These are phyloP conservation scores for Globisporangium nagaii DNA, from an alignment of 352 stramenopile species.

Conservation along the genomic window DNA sequence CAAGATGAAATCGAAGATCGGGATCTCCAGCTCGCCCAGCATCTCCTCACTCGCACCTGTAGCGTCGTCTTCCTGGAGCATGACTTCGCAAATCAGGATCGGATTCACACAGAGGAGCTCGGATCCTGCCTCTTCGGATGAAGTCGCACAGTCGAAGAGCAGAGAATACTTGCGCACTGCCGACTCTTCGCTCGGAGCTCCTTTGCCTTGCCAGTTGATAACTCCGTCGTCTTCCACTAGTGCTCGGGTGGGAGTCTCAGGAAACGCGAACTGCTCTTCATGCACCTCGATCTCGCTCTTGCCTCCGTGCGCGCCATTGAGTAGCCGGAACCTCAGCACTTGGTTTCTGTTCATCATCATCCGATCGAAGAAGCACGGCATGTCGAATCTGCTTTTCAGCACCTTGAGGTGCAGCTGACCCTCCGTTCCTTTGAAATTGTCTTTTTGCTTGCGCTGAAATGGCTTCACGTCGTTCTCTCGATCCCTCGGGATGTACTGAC, in stretches of 20 bases:
- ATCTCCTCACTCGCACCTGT: not conserved
- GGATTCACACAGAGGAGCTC: conserved; percentile 15
- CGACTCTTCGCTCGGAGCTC: not conserved
- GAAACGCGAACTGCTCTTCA: not conserved
- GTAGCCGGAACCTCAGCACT: conserved; percentile 10
- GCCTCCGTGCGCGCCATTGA: conserved; percentile 1
- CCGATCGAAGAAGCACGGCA: conserved; percentile 10
- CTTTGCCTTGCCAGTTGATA: conserved; percentile 4
- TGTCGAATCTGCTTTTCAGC: conserved; percentile 15
- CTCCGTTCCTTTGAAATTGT: not conserved
- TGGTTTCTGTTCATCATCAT: conserved; percentile 14
- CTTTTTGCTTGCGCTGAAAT: conserved; percentile 3
- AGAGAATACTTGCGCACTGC: not conserved
- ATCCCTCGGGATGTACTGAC: conserved; percentile 33
- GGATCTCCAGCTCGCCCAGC: conserved; percentile 27
- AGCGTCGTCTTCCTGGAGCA: not conserved
- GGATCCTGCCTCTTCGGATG: not conserved
- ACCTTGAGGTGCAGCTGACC: conserved; percentile 33
- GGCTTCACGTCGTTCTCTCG: conserved; percentile 9
- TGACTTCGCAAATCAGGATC: conserved; percentile 22
- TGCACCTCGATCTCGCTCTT: not conserved
- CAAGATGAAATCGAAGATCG: conserved; percentile 44
- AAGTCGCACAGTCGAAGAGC: conserved; percentile 6
- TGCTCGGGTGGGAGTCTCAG: not conserved
- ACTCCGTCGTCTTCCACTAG: conserved; percentile 5